These are phyloP conservation scores for Leptoxyphium fumago DNA, from an alignment of 2,329 filamentous ascomycete genomes.

Conservation along the genomic window DNA sequence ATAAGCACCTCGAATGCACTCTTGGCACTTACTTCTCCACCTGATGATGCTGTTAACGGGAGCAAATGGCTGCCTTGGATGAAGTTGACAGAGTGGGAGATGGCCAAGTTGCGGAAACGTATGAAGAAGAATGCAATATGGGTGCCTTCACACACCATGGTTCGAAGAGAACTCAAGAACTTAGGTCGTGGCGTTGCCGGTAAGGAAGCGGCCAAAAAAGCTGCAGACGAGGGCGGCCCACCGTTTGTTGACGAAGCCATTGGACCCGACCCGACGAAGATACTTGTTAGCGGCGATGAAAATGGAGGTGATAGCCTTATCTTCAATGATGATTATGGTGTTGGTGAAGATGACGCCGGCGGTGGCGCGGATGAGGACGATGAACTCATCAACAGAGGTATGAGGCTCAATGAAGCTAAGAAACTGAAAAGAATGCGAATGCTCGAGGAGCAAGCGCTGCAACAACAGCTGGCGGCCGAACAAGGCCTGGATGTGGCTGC, in stretches of 20 bases:
- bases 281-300: slow-evolving; percentile 18
- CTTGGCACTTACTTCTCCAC: slow-evolving; percentile 43
- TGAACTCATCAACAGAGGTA: slow-evolving; percentile 54
- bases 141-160: slow-evolving; percentile 76
- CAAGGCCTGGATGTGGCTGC: slow-evolving; percentile 12
- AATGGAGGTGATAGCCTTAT: slow-evolving; percentile 18
- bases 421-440: slow-evolving; percentile 53
- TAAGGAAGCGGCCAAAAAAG: slow-evolving; percentile 31
- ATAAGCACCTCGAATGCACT: slow-evolving; percentile 49
- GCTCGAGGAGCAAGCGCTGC: slow-evolving; percentile 31
- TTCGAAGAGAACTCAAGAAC: slow-evolving; percentile 58
- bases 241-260: slow-evolving; percentile 46
- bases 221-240: slow-evolving; percentile 50
- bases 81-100: slow-evolving; percentile 51
- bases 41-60: slow-evolving; percentile 42
- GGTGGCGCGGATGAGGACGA: slow-evolving; percentile 37
- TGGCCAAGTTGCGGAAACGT: slow-evolving; percentile 59
- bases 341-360: slow-evolving; percentile 13
- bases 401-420: slow-evolving; percentile 67
- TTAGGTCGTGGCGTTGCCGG: slow-evolving; percentile 42
- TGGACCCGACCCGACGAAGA: slow-evolving; percentile 21
- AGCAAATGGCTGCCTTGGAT: slow-evolving; percentile 49
- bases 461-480: slow-evolving; percentile 19
- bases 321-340: slow-evolving; percentile 15
- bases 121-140: slow-evolving; percentile 90